Evolutionary conservation across 176 grass and related monocot species (phyloP).

Genomic region (Cenchrus fungigraminus): DNA sequence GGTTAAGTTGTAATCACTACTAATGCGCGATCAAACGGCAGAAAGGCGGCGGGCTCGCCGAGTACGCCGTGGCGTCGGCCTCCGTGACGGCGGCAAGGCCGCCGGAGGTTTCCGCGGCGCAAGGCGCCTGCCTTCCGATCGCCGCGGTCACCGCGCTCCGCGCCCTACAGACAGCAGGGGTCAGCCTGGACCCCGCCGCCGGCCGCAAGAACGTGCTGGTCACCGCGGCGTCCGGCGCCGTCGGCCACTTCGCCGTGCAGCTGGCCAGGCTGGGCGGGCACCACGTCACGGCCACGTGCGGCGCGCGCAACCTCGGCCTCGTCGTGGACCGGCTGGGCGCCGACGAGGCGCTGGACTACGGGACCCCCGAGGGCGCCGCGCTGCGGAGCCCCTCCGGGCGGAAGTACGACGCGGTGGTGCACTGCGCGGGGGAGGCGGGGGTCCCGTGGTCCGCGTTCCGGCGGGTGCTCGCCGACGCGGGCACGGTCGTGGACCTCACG

Average conservation of each 20-base stretch:
- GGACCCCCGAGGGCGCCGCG: constrained; percentile 57
- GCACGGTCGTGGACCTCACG: constrained; percentile 60
- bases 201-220: constrained; percentile 53
- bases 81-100: constrained; percentile 47
- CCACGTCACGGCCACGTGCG: constrained; percentile 76
- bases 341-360: constrained; percentile 80
- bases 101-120: constrained; percentile 53
- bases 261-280: constrained; percentile 64
- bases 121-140: constrained; percentile 56
- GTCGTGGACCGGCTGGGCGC: constrained; percentile 49
- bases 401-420: constrained; percentile 71
- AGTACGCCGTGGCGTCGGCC: constrained; percentile 58
- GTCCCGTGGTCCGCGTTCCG: constrained; percentile 58
- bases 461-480: constrained; percentile 43
- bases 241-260: constrained; percentile 84
- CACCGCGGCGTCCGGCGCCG: constrained; percentile 81
- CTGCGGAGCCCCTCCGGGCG: constrained; percentile 59
- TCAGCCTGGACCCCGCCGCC: constrained; percentile 9
- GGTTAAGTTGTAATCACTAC: neutral
- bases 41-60: constrained; percentile 21
- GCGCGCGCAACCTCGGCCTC: constrained; percentile 63
- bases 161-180: constrained; percentile 47
- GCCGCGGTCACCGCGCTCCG: constrained; percentile 62
- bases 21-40: neutral
- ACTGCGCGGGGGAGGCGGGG: constrained; percentile 51